Evolutionary conservation across 1,284 basidiomycete species (phyloP), one percentile per base, ranked within the genome.

Genomic region (Papiliotrema fonsecae): DNA sequence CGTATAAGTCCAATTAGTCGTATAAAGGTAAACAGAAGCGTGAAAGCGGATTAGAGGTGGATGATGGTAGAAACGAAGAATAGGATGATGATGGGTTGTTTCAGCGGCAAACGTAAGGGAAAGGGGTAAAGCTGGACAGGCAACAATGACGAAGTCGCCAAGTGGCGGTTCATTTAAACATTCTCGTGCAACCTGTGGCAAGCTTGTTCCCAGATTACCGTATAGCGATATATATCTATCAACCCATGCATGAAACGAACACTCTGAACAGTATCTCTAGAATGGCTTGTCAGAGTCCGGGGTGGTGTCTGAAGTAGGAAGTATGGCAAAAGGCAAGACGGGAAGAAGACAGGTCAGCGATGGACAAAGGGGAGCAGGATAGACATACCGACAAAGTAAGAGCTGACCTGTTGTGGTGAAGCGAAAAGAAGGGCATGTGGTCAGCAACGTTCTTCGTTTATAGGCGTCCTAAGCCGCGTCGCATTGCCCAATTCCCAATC

Each of bases 271-370:
- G 25, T 6, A 26, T 25, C 22, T 50, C 57, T 70, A 74, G 68
- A 73, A 74, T 37, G 72, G 72, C 62, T 74, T 72, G 64, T 74
- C 72, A 24, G 57, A 64, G 46, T 67, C 71, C 37, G 71, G 72
- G 44, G 65, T 70, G 44, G 56, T 67, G 65, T 74, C 72, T 65
- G 49, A 21, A 36, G 27, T 24, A 35, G 18, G 43, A 24, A 42
- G 27, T n/a, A 31, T 22, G 38, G 42, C 27, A 45, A 39, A 5
- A 32, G 40, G 27, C 11, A 30, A 34, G 31, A 43, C 11, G 24
- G 18, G 24, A 30, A 48, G n/a, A 36, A 42, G 6, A 27, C 11
- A 35, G 25, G 40, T n/a, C 22, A 46, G 24, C 21, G 24, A 28
- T 19, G 19, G 26, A 14, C 27, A 24, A 6, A 6, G 39, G 18